phyloP scores from a whole-genome alignment of 208 protist species.

The Sergeia podlipaevii region DNA sequence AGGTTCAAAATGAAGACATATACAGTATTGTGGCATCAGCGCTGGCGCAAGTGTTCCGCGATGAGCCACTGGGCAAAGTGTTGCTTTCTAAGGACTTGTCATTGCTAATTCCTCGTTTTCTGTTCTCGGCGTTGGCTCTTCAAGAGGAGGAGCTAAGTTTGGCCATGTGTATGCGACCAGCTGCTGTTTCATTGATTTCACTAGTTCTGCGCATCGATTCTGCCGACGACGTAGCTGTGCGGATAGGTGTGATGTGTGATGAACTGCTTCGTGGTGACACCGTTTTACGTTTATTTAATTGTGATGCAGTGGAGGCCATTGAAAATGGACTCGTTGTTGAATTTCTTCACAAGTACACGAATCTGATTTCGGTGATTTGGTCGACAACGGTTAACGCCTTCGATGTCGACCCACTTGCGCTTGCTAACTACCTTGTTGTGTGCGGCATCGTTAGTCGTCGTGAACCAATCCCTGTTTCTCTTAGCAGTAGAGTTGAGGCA shows the following conservation, averaged over 20 bases:
- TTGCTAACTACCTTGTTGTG: slow-evolving; percentile 72
- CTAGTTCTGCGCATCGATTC: slow-evolving; percentile 9
- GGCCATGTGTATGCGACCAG: slow-evolving; percentile 15
- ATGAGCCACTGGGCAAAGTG: neutral
- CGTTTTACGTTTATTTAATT: slow-evolving; percentile 72
- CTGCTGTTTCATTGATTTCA: slow-evolving; percentile 9
- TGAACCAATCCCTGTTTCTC: slow-evolving; percentile 13
- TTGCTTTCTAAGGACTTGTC: slow-evolving; percentile 25
- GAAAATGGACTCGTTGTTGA: slow-evolving; percentile 32
- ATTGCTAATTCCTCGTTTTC: slow-evolving; percentile 34
- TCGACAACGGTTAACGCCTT: slow-evolving; percentile 38
- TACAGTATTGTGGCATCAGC: slow-evolving; percentile 28
- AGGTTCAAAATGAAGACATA: slow-evolving; percentile 38
- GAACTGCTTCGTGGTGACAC: slow-evolving; percentile 32
- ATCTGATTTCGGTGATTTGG: slow-evolving; percentile 41
- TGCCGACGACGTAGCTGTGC: neutral
- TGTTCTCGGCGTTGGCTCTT: slow-evolving; percentile 17
- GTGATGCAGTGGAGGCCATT: slow-evolving; percentile 33
- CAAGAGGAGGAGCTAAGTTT: slow-evolving; percentile 7
- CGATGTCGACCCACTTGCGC: slow-evolving; percentile 48
- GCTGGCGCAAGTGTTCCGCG: slow-evolving; percentile 21
- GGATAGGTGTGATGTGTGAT: slow-evolving; percentile 33
- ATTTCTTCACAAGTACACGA: slow-evolving; percentile 40
- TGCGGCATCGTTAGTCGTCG: slow-evolving; percentile 53
- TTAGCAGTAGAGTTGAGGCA: slow-evolving; percentile 27